Evolutionary conservation across 192 early-diverging fungal species (phyloP).

Genomic region (Rhizoclosmatium globosum): DNA sequence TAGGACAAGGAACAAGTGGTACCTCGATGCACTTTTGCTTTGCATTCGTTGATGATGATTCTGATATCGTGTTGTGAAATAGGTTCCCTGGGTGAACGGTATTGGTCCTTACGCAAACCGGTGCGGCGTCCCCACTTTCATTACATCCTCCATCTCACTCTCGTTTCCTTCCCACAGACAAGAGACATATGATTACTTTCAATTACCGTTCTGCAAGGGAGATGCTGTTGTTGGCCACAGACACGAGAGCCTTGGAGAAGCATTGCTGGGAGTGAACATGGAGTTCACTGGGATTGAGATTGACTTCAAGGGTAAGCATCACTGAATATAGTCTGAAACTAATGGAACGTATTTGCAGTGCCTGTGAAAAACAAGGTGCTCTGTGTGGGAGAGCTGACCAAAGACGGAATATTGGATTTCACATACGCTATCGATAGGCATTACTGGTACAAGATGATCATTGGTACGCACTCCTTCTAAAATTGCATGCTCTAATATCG

Average conservation of each 20-base stretch:
- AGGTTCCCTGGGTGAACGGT: slow-evolving; percentile 18
- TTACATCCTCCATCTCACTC: not conserved
- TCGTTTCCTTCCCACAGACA: slow-evolving; percentile 47
- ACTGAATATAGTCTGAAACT: slow-evolving; percentile 15
- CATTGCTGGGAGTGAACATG: slow-evolving; percentile 78
- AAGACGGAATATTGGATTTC: slow-evolving; percentile 63
- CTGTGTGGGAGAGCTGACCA: slow-evolving; percentile 56
- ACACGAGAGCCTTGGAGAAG: slow-evolving; percentile 83
- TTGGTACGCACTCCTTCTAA: slow-evolving; percentile 32
- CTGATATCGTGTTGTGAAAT: not conserved
- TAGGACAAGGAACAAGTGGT: slow-evolving; percentile 71
- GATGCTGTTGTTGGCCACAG: slow-evolving; percentile 62
- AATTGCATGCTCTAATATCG: not conserved
- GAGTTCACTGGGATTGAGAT: slow-evolving; percentile 76
- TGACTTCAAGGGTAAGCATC: slow-evolving; percentile 60
- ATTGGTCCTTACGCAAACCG: slow-evolving; percentile 55
- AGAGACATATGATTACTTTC: slow-evolving; percentile 79
- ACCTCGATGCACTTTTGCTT: slow-evolving; percentile 77
- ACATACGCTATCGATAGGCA: slow-evolving; percentile 68
- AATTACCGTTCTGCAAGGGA: slow-evolving; percentile 78
- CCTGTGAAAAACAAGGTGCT: slow-evolving; percentile 47
- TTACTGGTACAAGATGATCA: slow-evolving; percentile 71
- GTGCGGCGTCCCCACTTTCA: not conserved
- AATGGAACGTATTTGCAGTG: not conserved
- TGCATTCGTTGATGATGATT: slow-evolving; percentile 38